These are phyloP conservation scores for Gastrodia elata DNA, from an alignment of 106 monocot species.

Conservation along the genomic window DNA sequence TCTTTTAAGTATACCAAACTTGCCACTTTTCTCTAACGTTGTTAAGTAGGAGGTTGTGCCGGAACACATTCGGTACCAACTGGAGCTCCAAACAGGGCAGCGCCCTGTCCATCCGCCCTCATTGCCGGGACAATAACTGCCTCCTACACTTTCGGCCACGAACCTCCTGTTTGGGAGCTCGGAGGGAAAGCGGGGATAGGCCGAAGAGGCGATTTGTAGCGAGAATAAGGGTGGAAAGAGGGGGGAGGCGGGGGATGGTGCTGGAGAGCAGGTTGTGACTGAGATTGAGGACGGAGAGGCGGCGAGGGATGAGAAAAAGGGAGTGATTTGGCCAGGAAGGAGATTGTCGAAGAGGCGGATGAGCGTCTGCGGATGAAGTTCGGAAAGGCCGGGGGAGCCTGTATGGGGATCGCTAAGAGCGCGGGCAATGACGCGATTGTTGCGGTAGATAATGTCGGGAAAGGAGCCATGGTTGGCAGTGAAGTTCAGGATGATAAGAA, in stretches of 20 bases:
- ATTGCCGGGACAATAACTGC: no score
- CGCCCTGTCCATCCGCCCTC: no score
- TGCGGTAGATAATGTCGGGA: conserved; percentile 36
- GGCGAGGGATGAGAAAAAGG: conserved; percentile 21
- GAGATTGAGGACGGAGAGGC: conserved; percentile 44
- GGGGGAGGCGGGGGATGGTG: conserved; percentile 21
- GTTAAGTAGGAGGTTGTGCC: no score
- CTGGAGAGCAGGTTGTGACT: conserved; percentile 34
- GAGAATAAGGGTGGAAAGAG: conserved; percentile 50
- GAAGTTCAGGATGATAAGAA: conserved; percentile 79
- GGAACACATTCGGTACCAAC: no score
- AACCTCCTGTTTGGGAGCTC: no score
- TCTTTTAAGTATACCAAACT: no score
- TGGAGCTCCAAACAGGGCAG: no score
- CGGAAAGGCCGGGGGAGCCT: conserved; percentile 43
- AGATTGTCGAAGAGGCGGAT: conserved; percentile 37
- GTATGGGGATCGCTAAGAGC: conserved; percentile 53
- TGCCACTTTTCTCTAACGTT: no score
- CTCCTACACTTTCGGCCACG: no score
- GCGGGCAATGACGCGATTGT: conserved; percentile 40
- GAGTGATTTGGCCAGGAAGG: conserved; percentile 35
- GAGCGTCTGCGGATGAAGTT: conserved; percentile 30
- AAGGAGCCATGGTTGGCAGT: conserved; percentile 61
- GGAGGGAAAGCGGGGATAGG: conserved; percentile 11
- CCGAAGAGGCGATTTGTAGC: conserved; percentile 47